Evolutionary conservation across 2,329 filamentous ascomycete genomes (phyloP).

Genomic region (Sporothrix dimorphospora): DNA sequence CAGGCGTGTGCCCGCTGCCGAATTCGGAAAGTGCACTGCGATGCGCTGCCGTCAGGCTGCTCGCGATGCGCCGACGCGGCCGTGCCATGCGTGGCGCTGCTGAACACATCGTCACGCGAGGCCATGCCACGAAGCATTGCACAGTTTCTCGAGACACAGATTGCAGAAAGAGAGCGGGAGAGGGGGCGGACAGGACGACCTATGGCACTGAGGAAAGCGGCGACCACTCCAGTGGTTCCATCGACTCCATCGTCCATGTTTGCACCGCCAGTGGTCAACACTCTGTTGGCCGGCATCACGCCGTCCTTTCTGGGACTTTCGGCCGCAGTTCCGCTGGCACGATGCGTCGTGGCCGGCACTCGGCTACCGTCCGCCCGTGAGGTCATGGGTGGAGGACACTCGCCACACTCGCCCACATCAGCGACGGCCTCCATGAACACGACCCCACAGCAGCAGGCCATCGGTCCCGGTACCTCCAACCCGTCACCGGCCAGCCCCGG

Average conservation of each 20-base stretch:
- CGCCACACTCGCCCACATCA: conserved; percentile 7
- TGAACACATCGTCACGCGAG: neutral
- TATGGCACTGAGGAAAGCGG: neutral
- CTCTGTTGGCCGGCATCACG: conserved; percentile 5
- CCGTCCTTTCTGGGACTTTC: conserved; percentile 19
- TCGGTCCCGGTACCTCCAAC: neutral
- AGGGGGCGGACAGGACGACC: neutral
- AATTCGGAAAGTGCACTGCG: conserved; percentile 22
- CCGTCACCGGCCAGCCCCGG: neutral
- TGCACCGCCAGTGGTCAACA: neutral
- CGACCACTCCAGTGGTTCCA: neutral
- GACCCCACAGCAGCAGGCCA: neutral
- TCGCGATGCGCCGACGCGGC: conserved; percentile 13
- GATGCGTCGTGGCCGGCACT: conserved; percentile 25
- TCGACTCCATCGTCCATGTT: neutral
- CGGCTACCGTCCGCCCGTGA: conserved; percentile 20
- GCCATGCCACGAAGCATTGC: conserved; percentile 22
- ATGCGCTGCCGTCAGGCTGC: conserved; percentile 26
- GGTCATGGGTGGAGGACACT: neutral
- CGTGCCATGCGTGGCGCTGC: conserved; percentile 18
- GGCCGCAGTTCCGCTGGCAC: conserved; percentile 19
- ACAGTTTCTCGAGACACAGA: conserved; percentile 25
- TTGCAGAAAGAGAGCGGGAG: conserved; percentile 17
- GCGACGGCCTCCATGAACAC: neutral
- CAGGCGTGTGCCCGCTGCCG: conserved; percentile 26